Conservation (phyloP, 1,284 basidiomycete genomes). For the Ustilago esculenta region DNA sequence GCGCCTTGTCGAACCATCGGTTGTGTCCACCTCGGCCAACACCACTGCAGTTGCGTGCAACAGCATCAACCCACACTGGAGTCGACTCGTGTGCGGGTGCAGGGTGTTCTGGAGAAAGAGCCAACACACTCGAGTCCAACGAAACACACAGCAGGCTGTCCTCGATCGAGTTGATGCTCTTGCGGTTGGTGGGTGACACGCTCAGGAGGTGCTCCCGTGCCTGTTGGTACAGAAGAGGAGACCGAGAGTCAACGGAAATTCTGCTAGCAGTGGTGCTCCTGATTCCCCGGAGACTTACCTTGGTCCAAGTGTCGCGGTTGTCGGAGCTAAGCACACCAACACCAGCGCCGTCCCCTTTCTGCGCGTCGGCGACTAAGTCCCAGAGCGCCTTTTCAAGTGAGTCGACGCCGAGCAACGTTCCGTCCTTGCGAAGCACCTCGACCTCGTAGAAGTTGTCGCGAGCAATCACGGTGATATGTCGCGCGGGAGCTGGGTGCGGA, state of each 20-base stretch:
- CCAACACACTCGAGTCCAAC: slow-evolving; percentile 70
- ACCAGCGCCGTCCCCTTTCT: slow-evolving; percentile 70
- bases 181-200: slow-evolving; percentile 75
- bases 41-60: slow-evolving; percentile 80
- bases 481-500: slow-evolving; percentile 70
- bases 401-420: slow-evolving; percentile 69
- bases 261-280: too few species aligned
- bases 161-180: slow-evolving; percentile 75
- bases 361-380: slow-evolving; percentile 77
- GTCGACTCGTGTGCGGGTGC: slow-evolving; percentile 70
- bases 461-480: slow-evolving; percentile 77
- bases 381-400: slow-evolving; percentile 77
- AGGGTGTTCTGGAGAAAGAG: slow-evolving; percentile 60
- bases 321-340: slow-evolving; percentile 83
- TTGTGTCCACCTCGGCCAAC: slow-evolving; percentile 78
- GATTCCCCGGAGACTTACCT: too few species aligned
- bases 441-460: slow-evolving; percentile 85
- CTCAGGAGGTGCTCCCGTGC: slow-evolving; percentile 78
- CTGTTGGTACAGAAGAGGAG: slow-evolving; percentile 66
- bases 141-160: slow-evolving; percentile 80
- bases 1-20: slow-evolving; percentile 92
- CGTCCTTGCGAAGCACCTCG: slow-evolving; percentile 70
- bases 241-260: background rate
- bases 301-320: slow-evolving; percentile 83
- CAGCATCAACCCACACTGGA: slow-evolving; percentile 77